Evolutionary conservation across 2,329 filamentous ascomycete genomes (phyloP), one percentile per base, ranked within the genome.

Genomic region (Pseudogymnoascus sp.): DNA sequence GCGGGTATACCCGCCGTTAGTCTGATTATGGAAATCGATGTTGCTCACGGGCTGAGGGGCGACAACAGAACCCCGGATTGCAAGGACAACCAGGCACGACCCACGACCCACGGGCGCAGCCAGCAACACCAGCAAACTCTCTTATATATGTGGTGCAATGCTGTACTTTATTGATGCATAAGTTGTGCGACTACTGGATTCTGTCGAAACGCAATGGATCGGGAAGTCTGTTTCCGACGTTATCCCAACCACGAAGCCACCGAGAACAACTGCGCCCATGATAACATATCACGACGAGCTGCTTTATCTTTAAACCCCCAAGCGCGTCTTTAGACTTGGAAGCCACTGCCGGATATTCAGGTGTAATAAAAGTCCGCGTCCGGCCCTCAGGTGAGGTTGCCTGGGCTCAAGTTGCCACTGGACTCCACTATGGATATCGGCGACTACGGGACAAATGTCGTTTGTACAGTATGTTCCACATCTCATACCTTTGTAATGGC

Each of bases 401-500:
- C 50, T 56, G 50, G 50, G 50, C n/a, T 22, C 50, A 33, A 14
- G 50, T 35, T 28, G 28, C 50, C 28, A 33, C 50, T 22, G 28
- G 28, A 56, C 50, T 56, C 68, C 70, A 67, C 67, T 43, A 74
- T 75, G 73, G 73, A 75, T 64, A 69, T 68, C 63, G 70, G 72
- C 26, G 72, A 75, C 50, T 73, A 71, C 64, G 64, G 65, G 50
- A 74, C 73, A 31, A 75, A 74, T 68, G 69, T 73, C 62, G 66
- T 75, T 66, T 72, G 68, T 61, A 71, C 68, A 67, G 73, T 75
- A 66, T n/a, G 66, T 63, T n/a, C 7, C 24, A 59, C 65, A 68
- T 67, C 28, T 16, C 24, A n/a, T 40, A 31, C 24, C 4, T 40
- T 11, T 11, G 6, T 16, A 53, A 28, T 59, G 4, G 56, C 6